Conservation (phyloP, 257 asterid species). For the Salvia rosmarinus region DNA sequence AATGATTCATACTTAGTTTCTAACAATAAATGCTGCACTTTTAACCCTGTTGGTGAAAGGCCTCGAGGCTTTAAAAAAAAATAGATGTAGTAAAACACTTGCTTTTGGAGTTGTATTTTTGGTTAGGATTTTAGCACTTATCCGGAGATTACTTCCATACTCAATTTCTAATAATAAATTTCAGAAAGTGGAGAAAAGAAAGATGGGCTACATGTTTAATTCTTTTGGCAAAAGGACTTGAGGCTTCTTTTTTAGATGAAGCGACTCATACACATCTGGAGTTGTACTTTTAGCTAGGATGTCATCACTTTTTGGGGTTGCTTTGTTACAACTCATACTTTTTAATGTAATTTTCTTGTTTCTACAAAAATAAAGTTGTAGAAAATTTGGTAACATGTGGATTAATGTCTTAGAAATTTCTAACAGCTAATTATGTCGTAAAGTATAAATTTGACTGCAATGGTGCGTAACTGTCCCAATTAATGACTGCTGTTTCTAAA, state of each 20-base stretch:
- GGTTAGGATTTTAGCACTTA: too few relatives aligned
- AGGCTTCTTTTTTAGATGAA: not conserved
- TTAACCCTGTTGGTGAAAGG: too few relatives aligned
- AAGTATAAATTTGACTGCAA: not conserved
- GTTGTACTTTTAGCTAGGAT: not conserved
- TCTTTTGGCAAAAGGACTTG: not conserved
- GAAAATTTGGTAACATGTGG: not conserved
- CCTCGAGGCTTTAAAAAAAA: too few relatives aligned
- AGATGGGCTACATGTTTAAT: slow-evolving; percentile 6
- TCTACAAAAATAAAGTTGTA: not conserved
- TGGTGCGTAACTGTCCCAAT: slow-evolving; percentile 8
- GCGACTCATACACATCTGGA: not conserved
- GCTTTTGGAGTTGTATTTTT: too few relatives aligned
- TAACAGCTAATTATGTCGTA: not conserved
- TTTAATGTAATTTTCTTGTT: not conserved
- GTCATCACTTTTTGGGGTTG: not conserved
- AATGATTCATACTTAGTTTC: not conserved
- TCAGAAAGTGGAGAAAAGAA: not conserved
- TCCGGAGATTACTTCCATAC: not conserved
- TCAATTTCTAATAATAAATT: not conserved
- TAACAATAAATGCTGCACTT: not conserved
- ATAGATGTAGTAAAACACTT: too few relatives aligned
- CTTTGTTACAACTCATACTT: not conserved
- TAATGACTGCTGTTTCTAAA: not conserved
- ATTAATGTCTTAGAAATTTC: slow-evolving; percentile 6